A percentile compares a stretch with the other conserved stretches of the same genome.
phyloP scores from a whole-genome alignment of 768 basidiomycete species.

The Pleurotus djamor region DNA sequence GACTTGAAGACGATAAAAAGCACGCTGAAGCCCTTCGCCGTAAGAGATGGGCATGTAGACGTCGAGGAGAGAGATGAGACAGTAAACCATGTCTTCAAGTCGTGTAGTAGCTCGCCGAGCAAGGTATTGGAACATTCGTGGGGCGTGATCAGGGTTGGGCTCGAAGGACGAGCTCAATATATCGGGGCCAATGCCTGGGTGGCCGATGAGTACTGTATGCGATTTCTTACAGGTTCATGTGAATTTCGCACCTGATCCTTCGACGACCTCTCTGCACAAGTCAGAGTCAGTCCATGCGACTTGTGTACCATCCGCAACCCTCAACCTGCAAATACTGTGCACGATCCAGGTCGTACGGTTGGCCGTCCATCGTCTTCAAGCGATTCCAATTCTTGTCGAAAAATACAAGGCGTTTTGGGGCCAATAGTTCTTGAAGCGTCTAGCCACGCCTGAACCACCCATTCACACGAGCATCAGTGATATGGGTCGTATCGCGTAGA shows the following conservation, averaged over 20 bases:
- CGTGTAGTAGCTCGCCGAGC: background rate
- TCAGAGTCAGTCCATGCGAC: no score
- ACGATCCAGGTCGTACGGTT: background rate
- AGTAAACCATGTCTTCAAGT: background rate
- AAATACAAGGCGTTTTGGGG: background rate
- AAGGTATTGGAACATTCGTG: background rate
- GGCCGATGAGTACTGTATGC: no score
- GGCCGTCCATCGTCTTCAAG: background rate
- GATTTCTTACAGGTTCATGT: no score
- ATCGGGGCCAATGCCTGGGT: background rate
- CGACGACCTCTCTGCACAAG: no score
- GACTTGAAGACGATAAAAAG: conserved; percentile 2
- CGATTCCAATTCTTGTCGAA: background rate
- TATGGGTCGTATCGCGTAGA: background rate
- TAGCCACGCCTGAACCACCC: background rate
- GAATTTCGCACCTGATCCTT: no score
- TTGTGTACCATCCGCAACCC: no score
- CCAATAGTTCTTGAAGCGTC: background rate
- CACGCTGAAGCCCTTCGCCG: background rate
- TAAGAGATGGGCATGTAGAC: background rate
- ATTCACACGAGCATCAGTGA: background rate
- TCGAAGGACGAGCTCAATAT: background rate
- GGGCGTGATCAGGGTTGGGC: background rate
- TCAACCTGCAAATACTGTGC: no score
- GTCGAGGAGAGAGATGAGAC: background rate